Conservation (phyloP, 345 rosid species). For the Eucalyptus urophylla region DNA sequence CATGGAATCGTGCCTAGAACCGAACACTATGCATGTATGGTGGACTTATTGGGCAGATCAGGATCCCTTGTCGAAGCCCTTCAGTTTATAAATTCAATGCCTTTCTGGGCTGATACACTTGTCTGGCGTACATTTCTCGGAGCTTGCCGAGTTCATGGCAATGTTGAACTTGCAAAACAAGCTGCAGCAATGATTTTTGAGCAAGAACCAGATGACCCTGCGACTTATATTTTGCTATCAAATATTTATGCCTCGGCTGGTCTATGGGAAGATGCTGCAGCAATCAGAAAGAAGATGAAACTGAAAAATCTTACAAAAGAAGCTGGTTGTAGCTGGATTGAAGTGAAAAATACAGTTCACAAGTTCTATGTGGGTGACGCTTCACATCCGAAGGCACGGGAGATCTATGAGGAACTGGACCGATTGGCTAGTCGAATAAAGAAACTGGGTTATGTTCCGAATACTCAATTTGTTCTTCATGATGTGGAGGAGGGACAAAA, state of each 20-base stretch:
- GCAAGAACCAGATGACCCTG: neutral
- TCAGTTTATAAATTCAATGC: neutral
- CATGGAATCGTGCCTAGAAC: constrained; percentile 45
- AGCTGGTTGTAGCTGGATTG: neutral
- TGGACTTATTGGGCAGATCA: neutral
- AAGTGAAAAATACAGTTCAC: neutral
- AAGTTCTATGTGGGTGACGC: no score
- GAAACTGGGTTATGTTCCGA: no score
- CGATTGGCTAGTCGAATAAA: no score
- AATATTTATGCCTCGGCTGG: neutral
- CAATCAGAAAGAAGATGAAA: neutral
- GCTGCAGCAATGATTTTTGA: neutral
- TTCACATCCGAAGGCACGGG: no score
- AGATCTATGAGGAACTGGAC: no score
- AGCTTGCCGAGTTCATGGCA: constrained; percentile 50
- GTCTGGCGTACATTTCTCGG: constrained; percentile 67
- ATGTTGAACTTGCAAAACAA: constrained; percentile 23
- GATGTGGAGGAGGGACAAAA: neutral
- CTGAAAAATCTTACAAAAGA: neutral
- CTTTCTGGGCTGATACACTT: constrained; percentile 18
- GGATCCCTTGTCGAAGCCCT: neutral
- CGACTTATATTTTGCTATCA: neutral
- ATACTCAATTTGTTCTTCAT: neutral
- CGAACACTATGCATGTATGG: constrained; percentile 39
- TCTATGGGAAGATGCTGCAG: neutral